These are phyloP conservation scores for Klebsormidium nitens DNA, from an alignment of 139 green algal species.

Conservation along the genomic window DNA sequence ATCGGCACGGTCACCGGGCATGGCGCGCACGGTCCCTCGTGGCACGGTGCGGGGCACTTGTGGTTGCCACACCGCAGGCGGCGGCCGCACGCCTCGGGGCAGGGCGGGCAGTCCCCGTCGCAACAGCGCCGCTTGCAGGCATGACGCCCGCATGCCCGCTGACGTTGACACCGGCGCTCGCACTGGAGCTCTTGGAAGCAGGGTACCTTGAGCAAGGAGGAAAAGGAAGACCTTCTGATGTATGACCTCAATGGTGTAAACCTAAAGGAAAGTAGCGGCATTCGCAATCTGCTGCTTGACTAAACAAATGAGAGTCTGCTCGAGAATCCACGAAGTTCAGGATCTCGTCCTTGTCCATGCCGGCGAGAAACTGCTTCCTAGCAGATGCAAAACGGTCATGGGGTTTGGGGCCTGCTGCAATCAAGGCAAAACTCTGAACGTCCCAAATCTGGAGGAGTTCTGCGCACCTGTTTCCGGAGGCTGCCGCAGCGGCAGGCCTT, in stretches of 20 bases:
- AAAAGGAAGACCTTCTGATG: neutral
- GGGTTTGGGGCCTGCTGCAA: too few species aligned
- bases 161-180: conserved; percentile 47
- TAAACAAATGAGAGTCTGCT: too few species aligned
- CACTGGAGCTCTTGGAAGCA: conserved; percentile 59
- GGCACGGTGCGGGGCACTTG: conserved; percentile 43
- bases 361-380: too few species aligned
- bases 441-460: too few species aligned
- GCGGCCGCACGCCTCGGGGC: conserved; percentile 68
- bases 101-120: conserved; percentile 71
- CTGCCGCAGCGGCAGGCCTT: conserved; percentile 54
- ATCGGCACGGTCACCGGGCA: conserved; percentile 64
- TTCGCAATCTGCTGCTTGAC: too few species aligned
- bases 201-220: conserved; percentile 28
- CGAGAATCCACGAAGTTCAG: too few species aligned
- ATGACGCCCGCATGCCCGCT: conserved; percentile 45
- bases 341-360: too few species aligned
- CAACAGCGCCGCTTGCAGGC: conserved; percentile 79
- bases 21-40: conserved; percentile 61
- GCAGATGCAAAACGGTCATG: too few species aligned
- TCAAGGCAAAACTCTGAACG: too few species aligned
- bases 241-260: too few species aligned
- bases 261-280: too few species aligned
- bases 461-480: conserved; percentile 16
- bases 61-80: conserved; percentile 76